phyloP scores from a whole-genome alignment of 2,329 filamentous ascomycete genomes.

The Alternaria infectoria region DNA sequence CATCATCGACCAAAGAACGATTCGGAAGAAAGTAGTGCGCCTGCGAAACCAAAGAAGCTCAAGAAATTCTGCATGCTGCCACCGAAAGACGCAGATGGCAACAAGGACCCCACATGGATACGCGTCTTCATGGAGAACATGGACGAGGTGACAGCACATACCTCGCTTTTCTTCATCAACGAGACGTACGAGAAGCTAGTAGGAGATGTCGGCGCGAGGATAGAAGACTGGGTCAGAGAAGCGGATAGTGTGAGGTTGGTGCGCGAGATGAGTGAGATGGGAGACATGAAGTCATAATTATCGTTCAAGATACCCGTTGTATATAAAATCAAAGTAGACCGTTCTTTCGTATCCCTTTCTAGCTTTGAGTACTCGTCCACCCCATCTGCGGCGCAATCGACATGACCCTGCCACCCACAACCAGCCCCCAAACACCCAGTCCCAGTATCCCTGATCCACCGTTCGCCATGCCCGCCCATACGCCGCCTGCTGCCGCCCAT shows the following conservation, averaged over 20 bases:
- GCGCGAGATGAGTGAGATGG: constrained; percentile 30
- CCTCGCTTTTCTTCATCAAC: constrained; percentile 76
- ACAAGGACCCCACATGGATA: constrained; percentile 75
- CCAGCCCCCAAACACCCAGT: constrained; percentile 8
- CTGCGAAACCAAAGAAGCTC: constrained; percentile 58
- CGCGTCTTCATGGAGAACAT: constrained; percentile 80
- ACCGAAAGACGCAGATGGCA: constrained; percentile 61
- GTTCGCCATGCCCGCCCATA: constrained; percentile 20
- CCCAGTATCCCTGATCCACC: constrained; percentile 13
- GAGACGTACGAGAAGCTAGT: constrained; percentile 78
- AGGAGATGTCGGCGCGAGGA: constrained; percentile 71
- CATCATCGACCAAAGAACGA: neutral
- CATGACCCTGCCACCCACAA: constrained; percentile 1
- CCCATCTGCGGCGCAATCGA: constrained; percentile 5
- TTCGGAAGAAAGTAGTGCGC: neutral
- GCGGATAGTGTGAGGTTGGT: constrained; percentile 52
- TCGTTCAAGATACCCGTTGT: neutral
- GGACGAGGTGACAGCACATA: constrained; percentile 86
- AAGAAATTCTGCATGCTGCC: constrained; percentile 82
- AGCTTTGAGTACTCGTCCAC: neutral
- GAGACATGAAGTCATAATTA: constrained; percentile 2
- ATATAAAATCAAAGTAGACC: no score
- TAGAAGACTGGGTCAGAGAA: constrained; percentile 74
- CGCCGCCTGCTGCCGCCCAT: constrained; percentile 27
- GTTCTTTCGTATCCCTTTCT: no score